Percentiles rank a stretch among this genome's conserved stretches.
Conservation (phyloP, 2,329 filamentous ascomycete genomes). For the Cordyceps farinosa region DNA sequence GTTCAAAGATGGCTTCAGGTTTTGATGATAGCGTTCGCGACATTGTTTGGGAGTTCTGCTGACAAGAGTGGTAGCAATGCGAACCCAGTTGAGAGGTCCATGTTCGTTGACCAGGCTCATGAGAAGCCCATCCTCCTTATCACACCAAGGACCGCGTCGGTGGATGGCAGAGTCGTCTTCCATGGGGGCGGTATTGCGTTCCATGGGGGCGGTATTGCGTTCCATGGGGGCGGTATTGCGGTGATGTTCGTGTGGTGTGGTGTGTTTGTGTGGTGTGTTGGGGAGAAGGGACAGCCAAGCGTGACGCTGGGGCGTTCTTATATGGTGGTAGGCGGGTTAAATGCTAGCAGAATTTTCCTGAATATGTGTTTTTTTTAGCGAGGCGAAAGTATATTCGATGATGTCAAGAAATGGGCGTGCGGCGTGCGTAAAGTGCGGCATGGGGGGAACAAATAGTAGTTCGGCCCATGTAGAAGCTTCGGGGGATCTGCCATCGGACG, state of each 20-base stretch:
- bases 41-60: constrained; percentile 91
- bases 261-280: constrained; percentile 1
- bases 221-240: constrained; percentile 20
- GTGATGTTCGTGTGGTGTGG: constrained; percentile 2
- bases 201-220: constrained; percentile 21
- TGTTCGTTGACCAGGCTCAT: constrained; percentile 67
- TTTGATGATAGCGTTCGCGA: constrained; percentile 89
- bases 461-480: constrained; percentile 21
- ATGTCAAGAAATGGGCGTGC: not conserved
- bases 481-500: constrained; percentile 18
- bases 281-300: not conserved
- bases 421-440: constrained; percentile 13
- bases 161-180: constrained; percentile 21
- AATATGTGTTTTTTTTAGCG: not conserved
- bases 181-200: constrained; percentile 20
- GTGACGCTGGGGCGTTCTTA: not conserved
- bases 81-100: constrained; percentile 85
- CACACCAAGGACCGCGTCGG: constrained; percentile 73
- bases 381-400: not conserved
- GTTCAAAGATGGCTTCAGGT: constrained; percentile 74
- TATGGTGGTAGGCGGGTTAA: not conserved
- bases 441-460: constrained; percentile 17
- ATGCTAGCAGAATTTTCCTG: not conserved
- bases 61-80: constrained; percentile 71
- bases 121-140: constrained; percentile 68